Base-by-base conservation (phyloP, 176 grass and related monocot genomes). In the Bothriochloa decipiens region DNA sequence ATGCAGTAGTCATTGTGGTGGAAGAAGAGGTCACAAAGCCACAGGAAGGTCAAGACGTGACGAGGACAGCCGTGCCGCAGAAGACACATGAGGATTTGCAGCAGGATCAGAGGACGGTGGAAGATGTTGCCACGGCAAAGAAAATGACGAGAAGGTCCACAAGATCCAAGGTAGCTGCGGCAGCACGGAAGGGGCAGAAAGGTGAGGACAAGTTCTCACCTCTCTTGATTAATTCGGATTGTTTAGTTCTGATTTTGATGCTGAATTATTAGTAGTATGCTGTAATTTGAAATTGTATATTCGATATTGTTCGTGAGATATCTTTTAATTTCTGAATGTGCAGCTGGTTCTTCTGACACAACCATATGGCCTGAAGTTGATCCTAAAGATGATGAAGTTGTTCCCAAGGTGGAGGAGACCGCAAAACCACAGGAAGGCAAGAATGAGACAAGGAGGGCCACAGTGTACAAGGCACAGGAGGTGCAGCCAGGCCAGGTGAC, bases 401-500 rank as follows among this genome's bases (percentile, higher is more conserved):
- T 45, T 72, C 22, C 40, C n/a, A 25, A 45, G n/a, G 69, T 72
- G 69, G 40, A 72, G 69, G 69, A 45, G n/a, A 11, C 69, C 40
- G 6, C 69, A 26, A 27, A 72, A 7, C 68, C 37, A 71, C 37
- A 12, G 11, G 68, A 71, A 14, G 22, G 37, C n/a, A n/a, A 12
- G 68, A 71, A 23, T 71, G 68, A 3, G 13, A 77, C 72, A 25
- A 74, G 37, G 49, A 68, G 32, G 25, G 36, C 49, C 8, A 50
- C 27, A 4, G 6, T 22, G 16, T 43, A 53, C 12, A 76, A 85
- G 68, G 41, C 11, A 23, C 57, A 22, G 6, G 81, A 74, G 29
- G 72, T 13, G 35, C 36, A 76, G 42, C 84, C 57, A 60, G 57
- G 83, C 80, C 82, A 68, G 25, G 88, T 53, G 82, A 65, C 70